Percentiles rank a stretch among this genome's conserved stretches.
Evolutionary conservation across 257 asterid species (phyloP).

Genomic region (Avicennia marina): DNA sequence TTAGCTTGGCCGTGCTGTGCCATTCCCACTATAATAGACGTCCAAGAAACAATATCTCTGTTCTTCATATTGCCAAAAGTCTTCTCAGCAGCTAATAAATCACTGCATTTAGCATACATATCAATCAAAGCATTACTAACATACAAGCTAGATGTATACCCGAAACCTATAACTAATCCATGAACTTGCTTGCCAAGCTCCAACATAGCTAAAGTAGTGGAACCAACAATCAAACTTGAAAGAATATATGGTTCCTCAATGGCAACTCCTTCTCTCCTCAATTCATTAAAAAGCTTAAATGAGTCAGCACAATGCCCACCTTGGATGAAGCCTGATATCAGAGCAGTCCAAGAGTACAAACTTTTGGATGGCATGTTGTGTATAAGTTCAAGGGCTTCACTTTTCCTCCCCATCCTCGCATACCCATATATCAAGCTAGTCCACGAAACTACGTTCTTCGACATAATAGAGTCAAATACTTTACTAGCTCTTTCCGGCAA

Average conservation of each 20-base stretch:
- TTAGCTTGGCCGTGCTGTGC: conserved; percentile 80
- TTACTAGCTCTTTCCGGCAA: conserved; percentile 39
- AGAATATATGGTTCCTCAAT: conserved; percentile 48
- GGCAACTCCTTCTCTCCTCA: conserved; percentile 51
- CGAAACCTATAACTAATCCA: conserved; percentile 50
- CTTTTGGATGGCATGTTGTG: conserved; percentile 35
- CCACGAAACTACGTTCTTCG: conserved; percentile 56
- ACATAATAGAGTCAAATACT: conserved; percentile 47
- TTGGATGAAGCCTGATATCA: conserved; percentile 69
- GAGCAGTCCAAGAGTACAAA: conserved; percentile 55
- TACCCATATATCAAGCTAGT: conserved; percentile 67
- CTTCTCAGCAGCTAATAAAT: conserved; percentile 48
- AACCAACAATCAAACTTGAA: conserved; percentile 58
- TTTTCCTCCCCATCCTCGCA: conserved; percentile 57
- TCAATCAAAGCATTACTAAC: conserved; percentile 57
- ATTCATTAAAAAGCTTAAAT: conserved; percentile 39
- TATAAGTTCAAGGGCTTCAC: conserved; percentile 46
- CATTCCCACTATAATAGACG: conserved; percentile 76
- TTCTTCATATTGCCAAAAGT: conserved; percentile 38
- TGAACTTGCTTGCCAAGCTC: conserved; percentile 79
- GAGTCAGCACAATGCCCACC: conserved; percentile 49
- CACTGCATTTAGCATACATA: conserved; percentile 88
- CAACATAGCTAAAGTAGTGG: conserved; percentile 48
- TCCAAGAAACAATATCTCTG: conserved; percentile 77
- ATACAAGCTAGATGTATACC: conserved; percentile 43